phyloP scores from a whole-genome alignment of 1,139 yeast species.

The Yamadazyma sp. region DNA sequence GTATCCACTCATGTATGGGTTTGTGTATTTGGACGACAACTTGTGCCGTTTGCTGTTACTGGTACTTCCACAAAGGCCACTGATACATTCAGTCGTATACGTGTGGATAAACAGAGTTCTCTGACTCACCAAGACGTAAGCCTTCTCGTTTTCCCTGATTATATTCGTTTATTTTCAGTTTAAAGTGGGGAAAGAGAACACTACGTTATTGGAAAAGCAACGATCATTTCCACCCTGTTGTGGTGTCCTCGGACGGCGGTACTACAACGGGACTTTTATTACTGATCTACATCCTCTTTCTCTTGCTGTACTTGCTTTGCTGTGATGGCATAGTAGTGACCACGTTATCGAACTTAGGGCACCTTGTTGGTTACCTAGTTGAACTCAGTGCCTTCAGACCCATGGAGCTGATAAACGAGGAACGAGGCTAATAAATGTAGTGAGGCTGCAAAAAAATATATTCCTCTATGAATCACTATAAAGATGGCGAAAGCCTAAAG shows the following conservation, averaged over 20 bases:
- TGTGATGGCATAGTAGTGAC: neutral
- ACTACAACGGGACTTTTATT: conserved; percentile 40
- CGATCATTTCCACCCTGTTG: conserved; percentile 54
- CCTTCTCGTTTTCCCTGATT: conserved; percentile 54
- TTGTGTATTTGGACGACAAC: neutral
- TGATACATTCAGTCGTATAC: neutral
- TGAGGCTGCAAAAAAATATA: too few relatives aligned
- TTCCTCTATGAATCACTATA: too few relatives aligned
- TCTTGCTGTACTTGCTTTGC: neutral
- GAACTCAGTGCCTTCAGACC: too few relatives aligned
- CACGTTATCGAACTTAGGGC: too few relatives aligned
- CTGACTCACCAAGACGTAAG: conserved; percentile 22
- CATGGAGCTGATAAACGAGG: too few relatives aligned
- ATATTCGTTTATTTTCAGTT: conserved; percentile 54
- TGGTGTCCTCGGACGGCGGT: conserved; percentile 17
- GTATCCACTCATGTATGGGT: neutral
- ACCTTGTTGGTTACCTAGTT: too few relatives aligned
- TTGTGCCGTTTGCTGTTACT: too few relatives aligned
- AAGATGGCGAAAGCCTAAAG: too few relatives aligned
- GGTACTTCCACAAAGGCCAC: neutral
- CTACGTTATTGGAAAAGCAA: conserved; percentile 46
- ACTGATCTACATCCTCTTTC: conserved; percentile 32
- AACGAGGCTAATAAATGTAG: too few relatives aligned
- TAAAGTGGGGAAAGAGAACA: conserved; percentile 50
- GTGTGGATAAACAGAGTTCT: conserved; percentile 1